A percentile compares a stretch with the other conserved stretches of the same genome.
Evolutionary conservation across 1,284 basidiomycete genomes (phyloP).

Genomic region (Mixia osmundae): DNA sequence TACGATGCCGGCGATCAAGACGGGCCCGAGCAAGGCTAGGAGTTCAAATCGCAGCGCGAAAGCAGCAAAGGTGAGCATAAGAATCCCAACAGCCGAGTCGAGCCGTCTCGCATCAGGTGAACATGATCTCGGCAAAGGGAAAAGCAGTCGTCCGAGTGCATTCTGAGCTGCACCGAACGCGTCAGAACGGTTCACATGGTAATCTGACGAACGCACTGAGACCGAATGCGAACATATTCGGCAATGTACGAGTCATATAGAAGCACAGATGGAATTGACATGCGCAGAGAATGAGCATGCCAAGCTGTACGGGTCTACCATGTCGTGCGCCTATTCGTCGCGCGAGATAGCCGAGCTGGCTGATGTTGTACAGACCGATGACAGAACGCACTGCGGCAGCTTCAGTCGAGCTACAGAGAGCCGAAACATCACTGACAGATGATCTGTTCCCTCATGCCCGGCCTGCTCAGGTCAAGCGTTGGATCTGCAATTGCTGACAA

Average conservation of each 20-base stretch:
- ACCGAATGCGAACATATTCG: constrained; percentile 76
- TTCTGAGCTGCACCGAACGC: constrained; percentile 32
- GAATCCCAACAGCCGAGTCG: constrained; percentile 20
- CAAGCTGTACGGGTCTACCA: no score
- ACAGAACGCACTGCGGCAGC: no score
- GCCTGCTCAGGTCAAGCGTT: no score
- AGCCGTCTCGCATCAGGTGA: constrained; percentile 25
- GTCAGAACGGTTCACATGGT: constrained; percentile 1
- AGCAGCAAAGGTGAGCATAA: constrained; percentile 37
- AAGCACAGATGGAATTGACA: constrained; percentile 79
- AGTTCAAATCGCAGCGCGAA: constrained; percentile 65
- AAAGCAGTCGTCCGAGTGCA: constrained; percentile 34
- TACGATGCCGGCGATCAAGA: constrained; percentile 6
- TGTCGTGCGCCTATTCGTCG: constrained; percentile 30
- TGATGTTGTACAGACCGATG: no score
- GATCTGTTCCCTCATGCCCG: no score
- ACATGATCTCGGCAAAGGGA: constrained; percentile 28
- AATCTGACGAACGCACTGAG: constrained; percentile 32
- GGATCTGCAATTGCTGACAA: no score
- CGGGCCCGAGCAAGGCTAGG: constrained; percentile 32
- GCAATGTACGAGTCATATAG: constrained; percentile 76
- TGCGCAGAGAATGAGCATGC: constrained; percentile 41
- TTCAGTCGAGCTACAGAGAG: no score
- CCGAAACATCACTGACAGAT: no score
- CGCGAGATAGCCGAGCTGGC: no score